A percentile compares a stretch with the other conserved stretches of the same genome.
Conservation (phyloP, 2,329 filamentous ascomycete species). For the Trichoderma koningiopsis region DNA sequence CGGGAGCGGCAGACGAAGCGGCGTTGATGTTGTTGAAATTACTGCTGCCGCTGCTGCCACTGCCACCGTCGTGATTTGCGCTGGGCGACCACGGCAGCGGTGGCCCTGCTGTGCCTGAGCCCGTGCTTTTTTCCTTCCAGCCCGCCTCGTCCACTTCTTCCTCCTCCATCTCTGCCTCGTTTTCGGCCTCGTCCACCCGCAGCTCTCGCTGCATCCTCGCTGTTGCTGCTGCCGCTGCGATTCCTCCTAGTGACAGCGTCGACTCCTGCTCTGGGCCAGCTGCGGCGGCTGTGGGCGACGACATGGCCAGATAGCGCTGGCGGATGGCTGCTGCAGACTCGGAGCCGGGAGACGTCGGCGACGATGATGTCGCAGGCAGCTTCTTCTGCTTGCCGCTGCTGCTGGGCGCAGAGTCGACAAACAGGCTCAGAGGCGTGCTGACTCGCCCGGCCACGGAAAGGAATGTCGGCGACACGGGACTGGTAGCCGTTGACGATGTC, state of each 20-base stretch:
- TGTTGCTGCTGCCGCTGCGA: neutral
- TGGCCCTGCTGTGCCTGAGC: constrained; percentile 12
- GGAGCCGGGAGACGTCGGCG: neutral
- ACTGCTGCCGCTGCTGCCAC: neutral
- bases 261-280: neutral
- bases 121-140: neutral
- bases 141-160: neutral
- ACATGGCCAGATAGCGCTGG: constrained; percentile 26
- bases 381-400: constrained; percentile 7
- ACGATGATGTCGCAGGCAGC: neutral
- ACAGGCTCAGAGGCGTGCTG: constrained; percentile 36
- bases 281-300: constrained; percentile 6
- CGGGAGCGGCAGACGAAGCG: neutral
- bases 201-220: neutral
- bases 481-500: constrained; percentile 32
- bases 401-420: constrained; percentile 31
- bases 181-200: neutral
- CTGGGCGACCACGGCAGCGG: constrained; percentile 16
- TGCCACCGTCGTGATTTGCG: neutral
- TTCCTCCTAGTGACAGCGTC: neutral
- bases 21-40: neutral
- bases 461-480: constrained; percentile 35
- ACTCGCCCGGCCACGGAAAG: constrained; percentile 37
- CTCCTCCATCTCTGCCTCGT: neutral
- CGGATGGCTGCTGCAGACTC: constrained; percentile 19